Base-by-base conservation (phyloP, 2,329 filamentous ascomycete genomes). In the Stagonosporopsis tanaceti region DNA sequence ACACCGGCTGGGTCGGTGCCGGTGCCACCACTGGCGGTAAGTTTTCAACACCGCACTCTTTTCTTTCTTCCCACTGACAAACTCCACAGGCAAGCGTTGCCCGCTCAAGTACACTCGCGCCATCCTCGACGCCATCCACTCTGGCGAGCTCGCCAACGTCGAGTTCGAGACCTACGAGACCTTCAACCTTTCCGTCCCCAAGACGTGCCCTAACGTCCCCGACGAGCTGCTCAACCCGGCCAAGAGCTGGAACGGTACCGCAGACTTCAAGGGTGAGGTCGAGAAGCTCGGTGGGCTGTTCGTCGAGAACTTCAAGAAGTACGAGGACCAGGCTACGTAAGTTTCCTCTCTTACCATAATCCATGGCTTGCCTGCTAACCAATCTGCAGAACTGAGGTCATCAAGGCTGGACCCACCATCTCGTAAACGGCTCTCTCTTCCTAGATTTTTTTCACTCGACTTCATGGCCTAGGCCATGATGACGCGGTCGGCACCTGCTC, bases 61-160 rank as follows among this genome's bases (percentile, higher is more conserved):
- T 9, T 39, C 17, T 4, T 39, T 39, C 94, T 94, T 73, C 98
- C 98, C 78, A 88, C 98, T 70, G 93, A 98, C 79, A 90, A 14
- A 93, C 97, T 98, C 81, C 95, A 15, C 32, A 99, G 48, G 54
- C 48, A 97, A 96, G 87, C 91, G 94, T 70, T 98, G 94, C 87
- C 94, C 94, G 38, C 87, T 98, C 78, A 97, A 97, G 84, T 99
- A 98, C 85, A 99, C 95, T 37, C 93, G 95, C 73, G 94, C 95
- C 72, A 98, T 99, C 78, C 89, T 99, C 70, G 94, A 99, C 79
- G 91, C 94, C 76, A 97, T 99, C 82, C 95, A 99, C 89, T 93
- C 87, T 50, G 95, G 95, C 69, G 92, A 97, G 82, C 91, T 99
- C 67, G 93, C 93, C 75, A 91, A 96, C 71, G 89, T 87, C 62